Base-by-base conservation (phyloP, 2,329 filamentous ascomycete species). In the Fusarium staphyleae region DNA sequence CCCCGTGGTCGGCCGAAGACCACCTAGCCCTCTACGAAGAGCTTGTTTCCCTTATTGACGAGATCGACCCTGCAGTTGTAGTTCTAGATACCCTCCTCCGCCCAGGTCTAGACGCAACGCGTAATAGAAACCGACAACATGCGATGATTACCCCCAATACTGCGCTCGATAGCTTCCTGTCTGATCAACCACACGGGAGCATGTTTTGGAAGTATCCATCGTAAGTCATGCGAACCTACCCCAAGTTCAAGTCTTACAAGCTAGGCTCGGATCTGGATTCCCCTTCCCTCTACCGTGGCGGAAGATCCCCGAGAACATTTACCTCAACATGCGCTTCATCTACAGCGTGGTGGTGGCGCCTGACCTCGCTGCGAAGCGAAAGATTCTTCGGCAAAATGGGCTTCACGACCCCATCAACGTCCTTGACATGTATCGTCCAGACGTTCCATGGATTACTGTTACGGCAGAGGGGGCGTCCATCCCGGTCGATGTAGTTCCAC, bases 221-320 rank as follows among this genome's bases (percentile, higher is more conserved):
- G 59, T 65, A 22, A 46, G 62, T 26, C 9, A 2, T 26, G 30
- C 22, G n/a, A n/a, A 12, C 16, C 11, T 37, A 46, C 5, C 54
- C 12, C 28, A 29, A 10, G 4, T 11, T 10, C 28, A 13, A 29
- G 28, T 11, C 28, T 29, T 5, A 29, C 12, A 13, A 10, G 10
- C 5, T 26, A 80, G 78, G 22, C 69, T 75, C 0, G 71, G 72
- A 1, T 77, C 77, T 1, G 77, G 75, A 3, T 77, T 75, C 48
- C 55, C 69, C 0, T 82, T 75, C 42, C 80, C 80, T 0, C 67
- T 83, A 0, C 78, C 80, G 1, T 72, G 66, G 68, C 57, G 60
- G 22, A 48, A 64, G 15, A 55, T 74, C 7, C 63, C 66, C 0
- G 69, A 69, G 16, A 65, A 74, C 13, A 68, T 70, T 35, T 73